Evolutionary conservation across 1,284 basidiomycete genomes (phyloP).

Genomic region (Austroboletus rostrupii): DNA sequence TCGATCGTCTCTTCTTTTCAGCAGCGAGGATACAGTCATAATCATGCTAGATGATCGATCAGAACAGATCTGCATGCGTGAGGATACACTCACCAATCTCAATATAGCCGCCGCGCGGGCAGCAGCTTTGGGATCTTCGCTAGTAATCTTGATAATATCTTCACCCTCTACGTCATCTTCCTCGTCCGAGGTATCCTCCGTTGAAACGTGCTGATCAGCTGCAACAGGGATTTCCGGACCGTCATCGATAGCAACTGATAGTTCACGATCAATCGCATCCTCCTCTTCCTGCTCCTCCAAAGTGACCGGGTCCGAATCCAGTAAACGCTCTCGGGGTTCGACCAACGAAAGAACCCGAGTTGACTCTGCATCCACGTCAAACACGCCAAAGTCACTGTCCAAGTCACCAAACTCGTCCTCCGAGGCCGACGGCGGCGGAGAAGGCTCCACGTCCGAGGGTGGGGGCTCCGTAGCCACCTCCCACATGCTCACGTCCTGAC

Average conservation of each 20-base stretch:
- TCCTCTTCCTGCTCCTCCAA: constrained; percentile 33
- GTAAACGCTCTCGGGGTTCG: background rate
- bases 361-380: constrained; percentile 20
- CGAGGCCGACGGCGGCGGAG: constrained; percentile 7
- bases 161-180: constrained; percentile 36
- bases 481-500: constrained; percentile 8
- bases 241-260: constrained; percentile 32
- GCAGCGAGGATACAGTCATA: constrained; percentile 72
- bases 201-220: background rate
- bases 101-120: constrained; percentile 88
- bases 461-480: constrained; percentile 26
- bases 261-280: constrained; percentile 35
- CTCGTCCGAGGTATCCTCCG: constrained; percentile 17
- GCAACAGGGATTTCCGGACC: constrained; percentile 5
- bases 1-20: constrained; percentile 26
- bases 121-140: constrained; percentile 76
- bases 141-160: constrained; percentile 69
- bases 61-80: background rate
- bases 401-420: constrained; percentile 23
- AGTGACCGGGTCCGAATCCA: constrained; percentile 6
- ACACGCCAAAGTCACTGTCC: constrained; percentile 14
- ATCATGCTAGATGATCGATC: constrained; percentile 58
- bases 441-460: constrained; percentile 19
- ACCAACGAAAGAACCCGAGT: constrained; percentile 8
- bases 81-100: constrained; percentile 56